These are phyloP conservation scores for Talaromyces ruber DNA, from an alignment of 495 filamentous ascomycete species.

Conservation along the genomic window DNA sequence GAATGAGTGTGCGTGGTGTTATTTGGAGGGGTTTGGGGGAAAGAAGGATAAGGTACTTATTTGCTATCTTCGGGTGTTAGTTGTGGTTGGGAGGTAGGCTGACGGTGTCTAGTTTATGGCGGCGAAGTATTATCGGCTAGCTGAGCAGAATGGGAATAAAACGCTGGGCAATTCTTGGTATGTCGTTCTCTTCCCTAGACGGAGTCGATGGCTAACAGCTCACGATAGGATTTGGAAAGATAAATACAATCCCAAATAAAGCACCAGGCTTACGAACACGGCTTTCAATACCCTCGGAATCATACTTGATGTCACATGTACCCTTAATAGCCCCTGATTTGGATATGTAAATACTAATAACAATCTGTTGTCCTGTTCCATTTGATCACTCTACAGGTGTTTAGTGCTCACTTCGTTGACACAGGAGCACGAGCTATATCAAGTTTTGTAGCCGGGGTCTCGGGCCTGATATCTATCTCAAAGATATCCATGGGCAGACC, in stretches of 20 bases:
- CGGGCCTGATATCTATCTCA: constrained; percentile 82
- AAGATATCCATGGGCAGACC: constrained; percentile 94
- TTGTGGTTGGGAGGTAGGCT: neutral
- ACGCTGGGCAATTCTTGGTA: constrained; percentile 94
- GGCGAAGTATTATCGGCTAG: constrained; percentile 88
- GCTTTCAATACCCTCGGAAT: neutral
- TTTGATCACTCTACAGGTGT: neutral
- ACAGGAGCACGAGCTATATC: constrained; percentile 43
- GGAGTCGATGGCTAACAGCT: neutral
- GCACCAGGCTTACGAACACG: neutral
- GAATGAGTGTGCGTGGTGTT: constrained; percentile 96
- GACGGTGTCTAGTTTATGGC: constrained; percentile 57
- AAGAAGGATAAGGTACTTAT: constrained; percentile 84
- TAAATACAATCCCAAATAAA: constrained; percentile 70
- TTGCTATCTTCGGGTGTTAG: neutral
- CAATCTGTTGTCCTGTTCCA: neutral
- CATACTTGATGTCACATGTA: neutral
- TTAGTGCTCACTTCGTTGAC: neutral
- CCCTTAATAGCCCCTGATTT: neutral
- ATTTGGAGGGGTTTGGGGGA: constrained; percentile 85
- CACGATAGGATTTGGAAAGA: constrained; percentile 86
- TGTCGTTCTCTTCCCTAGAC: constrained; percentile 24
- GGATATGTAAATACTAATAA: neutral
- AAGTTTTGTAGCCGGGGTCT: constrained; percentile 47
- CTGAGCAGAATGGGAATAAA: constrained; percentile 82